Evolutionary conservation across 768 basidiomycete genomes (phyloP).

Genomic region (Mrakia hoshinonis): DNA sequence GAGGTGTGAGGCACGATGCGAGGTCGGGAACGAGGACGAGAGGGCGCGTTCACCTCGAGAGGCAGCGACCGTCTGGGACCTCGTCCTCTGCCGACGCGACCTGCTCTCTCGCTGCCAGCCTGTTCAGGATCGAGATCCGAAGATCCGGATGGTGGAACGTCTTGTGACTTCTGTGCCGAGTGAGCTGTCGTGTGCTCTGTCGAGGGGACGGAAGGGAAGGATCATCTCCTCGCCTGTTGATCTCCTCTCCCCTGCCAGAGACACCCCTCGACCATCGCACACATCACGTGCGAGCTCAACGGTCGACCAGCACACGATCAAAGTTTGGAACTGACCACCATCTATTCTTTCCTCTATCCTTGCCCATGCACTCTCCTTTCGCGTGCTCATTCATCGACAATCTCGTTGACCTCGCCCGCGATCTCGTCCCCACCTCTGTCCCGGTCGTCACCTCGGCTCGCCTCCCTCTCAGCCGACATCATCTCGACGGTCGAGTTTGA

Average conservation of each 20-base stretch:
- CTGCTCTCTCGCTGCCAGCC: too few relatives aligned
- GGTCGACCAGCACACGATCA: too few relatives aligned
- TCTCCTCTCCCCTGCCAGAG: neutral
- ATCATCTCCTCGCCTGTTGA: slow-evolving; percentile 12
- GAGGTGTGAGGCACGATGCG: too few relatives aligned
- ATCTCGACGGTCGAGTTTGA: slow-evolving; percentile 99
- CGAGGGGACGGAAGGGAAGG: neutral
- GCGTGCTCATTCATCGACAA: slow-evolving; percentile 24
- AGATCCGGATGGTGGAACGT: too few relatives aligned
- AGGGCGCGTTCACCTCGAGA: too few relatives aligned
- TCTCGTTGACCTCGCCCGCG: neutral
- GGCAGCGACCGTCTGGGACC: too few relatives aligned
- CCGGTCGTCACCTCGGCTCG: neutral
- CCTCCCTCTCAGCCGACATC: slow-evolving; percentile 73
- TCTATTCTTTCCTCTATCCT: neutral
- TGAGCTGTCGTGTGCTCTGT: neutral
- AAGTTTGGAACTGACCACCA: neutral
- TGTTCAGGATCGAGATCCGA: too few relatives aligned
- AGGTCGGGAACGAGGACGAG: too few relatives aligned
- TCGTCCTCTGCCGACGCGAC: too few relatives aligned
- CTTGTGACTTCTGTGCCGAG: neutral
- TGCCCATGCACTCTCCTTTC: slow-evolving; percentile 18
- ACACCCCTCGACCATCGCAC: neutral
- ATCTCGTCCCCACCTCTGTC: neutral
- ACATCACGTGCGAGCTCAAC: too few relatives aligned